Conservation (phyloP, 2,329 filamentous ascomycete species). For the Phialocephala subalpina region DNA sequence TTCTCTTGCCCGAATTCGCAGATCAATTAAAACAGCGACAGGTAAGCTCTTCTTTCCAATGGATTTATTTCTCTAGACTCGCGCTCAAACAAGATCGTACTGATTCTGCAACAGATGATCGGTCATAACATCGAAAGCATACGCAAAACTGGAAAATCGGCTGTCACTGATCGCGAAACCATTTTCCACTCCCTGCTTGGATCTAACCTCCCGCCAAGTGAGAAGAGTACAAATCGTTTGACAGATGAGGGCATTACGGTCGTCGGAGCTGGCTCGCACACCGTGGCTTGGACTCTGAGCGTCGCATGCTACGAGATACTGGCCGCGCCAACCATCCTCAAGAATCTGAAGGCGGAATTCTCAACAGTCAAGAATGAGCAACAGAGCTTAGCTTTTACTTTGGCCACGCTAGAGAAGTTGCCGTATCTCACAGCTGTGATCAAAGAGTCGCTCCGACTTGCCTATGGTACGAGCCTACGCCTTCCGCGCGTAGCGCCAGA, state of each 20-base stretch:
- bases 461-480: constrained; percentile 41
- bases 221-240: constrained; percentile 45
- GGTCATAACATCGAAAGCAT: constrained; percentile 14
- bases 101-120: no score
- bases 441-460: constrained; percentile 43
- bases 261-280: constrained; percentile 47
- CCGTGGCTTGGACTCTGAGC: constrained; percentile 44
- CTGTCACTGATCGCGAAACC: constrained; percentile 22
- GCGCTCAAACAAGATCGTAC: neutral
- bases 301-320: constrained; percentile 47
- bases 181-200: constrained; percentile 35
- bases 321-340: constrained; percentile 39
- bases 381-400: constrained; percentile 17
- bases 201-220: constrained; percentile 42
- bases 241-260: constrained; percentile 45
- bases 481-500: constrained; percentile 37
- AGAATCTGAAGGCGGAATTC: constrained; percentile 43
- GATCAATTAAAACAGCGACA: constrained; percentile 18
- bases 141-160: neutral
- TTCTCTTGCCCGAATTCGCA: constrained; percentile 10
- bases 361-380: constrained; percentile 11
- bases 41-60: neutral
- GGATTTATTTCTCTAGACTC: neutral
- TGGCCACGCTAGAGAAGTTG: constrained; percentile 35
- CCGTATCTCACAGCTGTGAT: constrained; percentile 43